Evolutionary conservation across 495 filamentous ascomycete genomes (phyloP).

Genomic region (Tuber magnatum): DNA sequence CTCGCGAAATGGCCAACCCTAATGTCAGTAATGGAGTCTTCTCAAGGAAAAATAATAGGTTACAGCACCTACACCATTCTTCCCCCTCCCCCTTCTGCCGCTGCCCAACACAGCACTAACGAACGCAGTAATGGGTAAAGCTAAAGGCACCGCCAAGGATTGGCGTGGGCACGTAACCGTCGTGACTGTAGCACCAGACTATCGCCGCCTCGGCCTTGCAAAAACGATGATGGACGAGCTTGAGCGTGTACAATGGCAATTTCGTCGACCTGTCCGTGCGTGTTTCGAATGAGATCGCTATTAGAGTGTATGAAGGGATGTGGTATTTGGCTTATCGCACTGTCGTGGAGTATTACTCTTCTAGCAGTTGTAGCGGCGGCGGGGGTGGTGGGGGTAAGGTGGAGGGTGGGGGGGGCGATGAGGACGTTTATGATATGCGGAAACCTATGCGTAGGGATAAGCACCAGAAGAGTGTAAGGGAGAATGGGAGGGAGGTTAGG

Average conservation of each 20-base stretch:
- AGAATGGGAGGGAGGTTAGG: slow-evolving; percentile 70
- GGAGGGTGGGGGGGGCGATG: slow-evolving; percentile 19
- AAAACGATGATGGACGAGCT: slow-evolving; percentile 68
- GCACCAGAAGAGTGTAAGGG: slow-evolving; percentile 64
- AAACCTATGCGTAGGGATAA: slow-evolving; percentile 83
- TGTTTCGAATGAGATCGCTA: slow-evolving; percentile 76
- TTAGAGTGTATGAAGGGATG: slow-evolving; percentile 80
- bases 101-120: slow-evolving; percentile 3
- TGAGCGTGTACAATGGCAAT: slow-evolving; percentile 70
- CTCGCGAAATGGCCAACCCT: slow-evolving; percentile 89
- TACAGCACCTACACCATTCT: slow-evolving; percentile 62
- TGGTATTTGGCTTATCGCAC: slow-evolving; percentile 81
- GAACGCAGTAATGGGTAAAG: slow-evolving; percentile 83
- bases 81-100: slow-evolving; percentile 5
- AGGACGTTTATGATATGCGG: slow-evolving; percentile 63
- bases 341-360: slow-evolving; percentile 86
- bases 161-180: slow-evolving; percentile 99
- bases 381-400: slow-evolving; percentile 57
- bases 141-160: slow-evolving; percentile 85
- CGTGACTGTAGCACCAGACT: slow-evolving; percentile 83
- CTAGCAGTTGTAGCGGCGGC: slow-evolving; percentile 48
- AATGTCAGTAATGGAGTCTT: slow-evolving; percentile 78
- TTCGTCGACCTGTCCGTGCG: slow-evolving; percentile 94
- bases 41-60: slow-evolving; percentile 72
- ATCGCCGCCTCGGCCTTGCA: slow-evolving; percentile 78